Base-by-base conservation (phyloP, 2,329 filamentous ascomycete species). In the Apiospora arundinis region DNA sequence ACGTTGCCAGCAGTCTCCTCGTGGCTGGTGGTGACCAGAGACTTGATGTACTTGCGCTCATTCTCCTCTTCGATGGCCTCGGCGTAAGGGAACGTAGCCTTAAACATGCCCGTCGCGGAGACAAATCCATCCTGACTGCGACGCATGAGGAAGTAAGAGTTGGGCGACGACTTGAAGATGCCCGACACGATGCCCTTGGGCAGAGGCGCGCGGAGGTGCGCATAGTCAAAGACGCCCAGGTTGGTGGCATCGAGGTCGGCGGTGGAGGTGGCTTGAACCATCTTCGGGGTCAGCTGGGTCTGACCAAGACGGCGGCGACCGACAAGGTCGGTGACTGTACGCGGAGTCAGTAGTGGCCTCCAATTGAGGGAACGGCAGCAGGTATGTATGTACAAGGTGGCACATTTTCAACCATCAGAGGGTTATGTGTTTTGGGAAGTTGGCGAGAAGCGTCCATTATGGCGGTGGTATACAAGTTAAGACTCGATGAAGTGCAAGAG, bases 1-100 rank as follows among this genome's bases (percentile, higher is more conserved):
- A 99, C 91, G 81, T 98, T 99, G 65, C 96, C 96, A 37, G 96
- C 96, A 42, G 96, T 95, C 86, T 98, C 96, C 80, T 98, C 95
- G 71, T 88, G 88, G 77, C 95, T 97, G 12, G 95, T 97, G 42
- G 92, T 92, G 45, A 90, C 83, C 40, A 96, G 91, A 8, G 89
- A 90, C 85, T 97, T 98, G 83, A 99, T 92, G 83, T 94, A 95
- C 77, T 88, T 90, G 80, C 93, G 92, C 85, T 97, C 93, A 1
- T 84, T 83, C 76, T 93, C 90, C 79, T 96, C 93, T 75, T 96
- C 93, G 42, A 87, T 84, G 25, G 87, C 84, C 73, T 92, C 90
- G 60, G 93, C 92, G 82, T 92, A 95, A 9, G 93, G 93, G 78
- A 95, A 97, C 1, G 93, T 93, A 45, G 93, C 94, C 84, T 96